phyloP scores from a whole-genome alignment of 495 filamentous ascomycete species.

The Tuber microsphaerosporum region DNA sequence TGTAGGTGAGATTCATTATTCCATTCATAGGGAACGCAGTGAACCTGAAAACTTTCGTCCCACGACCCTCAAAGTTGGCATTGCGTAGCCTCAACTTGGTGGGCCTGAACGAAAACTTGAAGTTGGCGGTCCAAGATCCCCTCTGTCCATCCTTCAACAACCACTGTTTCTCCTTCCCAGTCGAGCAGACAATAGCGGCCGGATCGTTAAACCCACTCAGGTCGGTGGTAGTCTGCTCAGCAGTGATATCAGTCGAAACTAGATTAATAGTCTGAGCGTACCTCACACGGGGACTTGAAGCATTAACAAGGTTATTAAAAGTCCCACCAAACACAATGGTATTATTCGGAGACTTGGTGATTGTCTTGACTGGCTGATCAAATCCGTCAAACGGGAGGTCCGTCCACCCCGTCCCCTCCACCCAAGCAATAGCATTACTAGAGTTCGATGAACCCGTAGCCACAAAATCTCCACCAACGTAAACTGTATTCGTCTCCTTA shows the following conservation, averaged over 20 bases:
- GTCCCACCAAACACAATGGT: constrained; percentile 85
- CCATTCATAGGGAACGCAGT: constrained; percentile 75
- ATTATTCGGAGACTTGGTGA: constrained; percentile 66
- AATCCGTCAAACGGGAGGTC: constrained; percentile 87
- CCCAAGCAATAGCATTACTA: constrained; percentile 77
- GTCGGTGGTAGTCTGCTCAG: constrained; percentile 55
- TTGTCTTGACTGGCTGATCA: constrained; percentile 85
- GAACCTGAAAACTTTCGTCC: constrained; percentile 78
- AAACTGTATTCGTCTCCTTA: constrained; percentile 70
- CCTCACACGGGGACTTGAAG: constrained; percentile 54
- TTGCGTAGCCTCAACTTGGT: constrained; percentile 86
- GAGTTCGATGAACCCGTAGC: constrained; percentile 54
- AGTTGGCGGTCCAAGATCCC: constrained; percentile 78
- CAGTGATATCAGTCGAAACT: constrained; percentile 62
- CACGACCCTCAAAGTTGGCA: constrained; percentile 74
- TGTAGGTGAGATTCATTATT: constrained; percentile 94
- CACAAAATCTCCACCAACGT: constrained; percentile 80
- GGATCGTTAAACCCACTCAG: constrained; percentile 66
- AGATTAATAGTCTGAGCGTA: constrained; percentile 76
- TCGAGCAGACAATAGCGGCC: constrained; percentile 73
- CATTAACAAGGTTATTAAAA: constrained; percentile 88
- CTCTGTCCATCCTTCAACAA: constrained; percentile 69
- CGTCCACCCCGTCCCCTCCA: constrained; percentile 64
- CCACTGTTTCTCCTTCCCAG: constrained; percentile 69
- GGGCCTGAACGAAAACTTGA: constrained; percentile 72